Evolutionary conservation across 2,329 filamentous ascomycete species (phyloP).

Genomic region (Verticillium klebahnii): DNA sequence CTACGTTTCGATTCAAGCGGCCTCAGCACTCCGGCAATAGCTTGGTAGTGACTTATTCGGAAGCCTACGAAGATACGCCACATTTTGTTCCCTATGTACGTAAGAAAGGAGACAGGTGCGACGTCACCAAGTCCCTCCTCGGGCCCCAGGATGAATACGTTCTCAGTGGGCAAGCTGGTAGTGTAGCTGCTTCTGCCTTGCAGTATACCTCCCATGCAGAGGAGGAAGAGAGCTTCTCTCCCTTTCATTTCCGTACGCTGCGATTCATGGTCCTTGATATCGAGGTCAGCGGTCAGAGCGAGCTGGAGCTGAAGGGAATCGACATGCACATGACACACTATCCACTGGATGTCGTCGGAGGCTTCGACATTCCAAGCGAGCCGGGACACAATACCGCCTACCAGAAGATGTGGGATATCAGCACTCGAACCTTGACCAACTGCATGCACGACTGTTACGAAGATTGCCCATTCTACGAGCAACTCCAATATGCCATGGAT

Average conservation of each 20-base stretch:
- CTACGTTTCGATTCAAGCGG: background rate
- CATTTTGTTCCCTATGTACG: background rate
- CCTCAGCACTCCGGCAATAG: background rate
- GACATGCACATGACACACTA: background rate
- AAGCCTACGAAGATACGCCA: conserved; percentile 5
- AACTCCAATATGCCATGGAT: conserved; percentile 24
- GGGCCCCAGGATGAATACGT: conserved; percentile 4
- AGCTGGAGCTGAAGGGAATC: background rate
- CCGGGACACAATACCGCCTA: background rate
- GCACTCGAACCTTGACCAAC: conserved; percentile 16
- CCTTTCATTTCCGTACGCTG: conserved; percentile 15
- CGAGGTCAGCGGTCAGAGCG: background rate
- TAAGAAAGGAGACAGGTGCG: conserved; percentile 1
- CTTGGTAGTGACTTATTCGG: conserved; percentile 2
- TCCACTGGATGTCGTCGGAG: background rate
- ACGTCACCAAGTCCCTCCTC: background rate
- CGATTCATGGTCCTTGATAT: conserved; percentile 10
- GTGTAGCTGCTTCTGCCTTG: background rate
- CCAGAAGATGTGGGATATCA: conserved; percentile 17
- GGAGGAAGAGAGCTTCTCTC: conserved; percentile 5
- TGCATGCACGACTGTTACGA: conserved; percentile 26
- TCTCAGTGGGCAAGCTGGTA: background rate
- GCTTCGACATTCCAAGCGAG: background rate
- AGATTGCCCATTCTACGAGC: conserved; percentile 29
- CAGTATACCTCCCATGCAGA: background rate